Conservation (phyloP, 2,329 filamentous ascomycete genomes). For the Hypoxylon sp. region DNA sequence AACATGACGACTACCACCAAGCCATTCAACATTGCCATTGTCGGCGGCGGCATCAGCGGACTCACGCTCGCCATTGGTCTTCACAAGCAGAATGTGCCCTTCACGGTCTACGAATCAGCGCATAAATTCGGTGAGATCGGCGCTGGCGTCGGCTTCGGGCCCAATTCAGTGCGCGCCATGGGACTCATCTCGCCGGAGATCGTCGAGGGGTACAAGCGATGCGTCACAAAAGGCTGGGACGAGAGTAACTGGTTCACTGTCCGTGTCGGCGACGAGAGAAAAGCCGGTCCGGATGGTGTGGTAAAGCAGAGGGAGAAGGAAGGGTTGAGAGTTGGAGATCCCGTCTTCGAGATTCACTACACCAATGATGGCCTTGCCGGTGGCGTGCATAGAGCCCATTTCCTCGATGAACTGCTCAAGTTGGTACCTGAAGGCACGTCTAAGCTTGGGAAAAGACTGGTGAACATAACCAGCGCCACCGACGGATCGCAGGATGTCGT, state of each 20-base stretch:
- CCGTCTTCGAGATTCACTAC: conserved; percentile 44
- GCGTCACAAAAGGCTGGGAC: conserved; percentile 48
- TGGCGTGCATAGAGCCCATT: conserved; percentile 56
- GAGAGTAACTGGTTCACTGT: conserved; percentile 47
- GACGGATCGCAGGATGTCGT: conserved; percentile 44
- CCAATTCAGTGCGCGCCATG: conserved; percentile 54
- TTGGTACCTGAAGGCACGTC: conserved; percentile 54
- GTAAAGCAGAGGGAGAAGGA: conserved; percentile 38
- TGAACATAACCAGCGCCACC: conserved; percentile 48
- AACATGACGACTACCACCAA: conserved; percentile 33
- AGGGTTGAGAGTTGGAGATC: conserved; percentile 42
- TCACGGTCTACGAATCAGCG: conserved; percentile 56
- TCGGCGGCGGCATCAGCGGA: conserved; percentile 59
- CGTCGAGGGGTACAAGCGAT: conserved; percentile 48
- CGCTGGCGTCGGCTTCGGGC: conserved; percentile 55
- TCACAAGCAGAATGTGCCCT: conserved; percentile 48
- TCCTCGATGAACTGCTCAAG: conserved; percentile 57
- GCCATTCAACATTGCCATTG: conserved; percentile 54
- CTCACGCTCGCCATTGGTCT: conserved; percentile 55
- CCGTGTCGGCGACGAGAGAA: conserved; percentile 44
- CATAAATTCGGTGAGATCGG: conserved; percentile 54
- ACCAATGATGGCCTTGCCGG: conserved; percentile 37
- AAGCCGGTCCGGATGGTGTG: conserved; percentile 40
- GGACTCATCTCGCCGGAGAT: conserved; percentile 49
- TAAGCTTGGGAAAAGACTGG: conserved; percentile 54